These are phyloP conservation scores for Eutypella sp. DNA, from an alignment of 2,329 filamentous ascomycete species.

Conservation along the genomic window DNA sequence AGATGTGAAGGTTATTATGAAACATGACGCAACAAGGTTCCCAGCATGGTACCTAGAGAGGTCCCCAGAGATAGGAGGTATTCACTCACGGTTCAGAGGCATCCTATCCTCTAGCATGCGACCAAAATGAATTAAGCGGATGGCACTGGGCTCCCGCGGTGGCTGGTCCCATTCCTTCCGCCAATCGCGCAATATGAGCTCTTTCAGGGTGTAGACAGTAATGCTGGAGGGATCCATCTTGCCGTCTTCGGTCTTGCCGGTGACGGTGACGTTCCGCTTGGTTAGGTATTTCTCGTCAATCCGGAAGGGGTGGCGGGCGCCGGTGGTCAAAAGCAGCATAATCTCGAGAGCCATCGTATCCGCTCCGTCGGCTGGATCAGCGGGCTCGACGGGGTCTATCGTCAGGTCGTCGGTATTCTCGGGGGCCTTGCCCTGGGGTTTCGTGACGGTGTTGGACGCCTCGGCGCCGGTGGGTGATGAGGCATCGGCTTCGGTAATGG, in stretches of 20 bases:
- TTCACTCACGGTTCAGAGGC: conserved; percentile 67
- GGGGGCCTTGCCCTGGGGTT: conserved; percentile 26
- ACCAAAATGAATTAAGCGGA: conserved; percentile 87
- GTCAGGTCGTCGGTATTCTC: conserved; percentile 24
- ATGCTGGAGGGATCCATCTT: conserved; percentile 78
- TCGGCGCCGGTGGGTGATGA: no score
- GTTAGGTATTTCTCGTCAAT: conserved; percentile 82
- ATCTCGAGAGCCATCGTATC: conserved; percentile 52
- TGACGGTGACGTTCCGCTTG: conserved; percentile 73
- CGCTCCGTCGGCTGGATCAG: conserved; percentile 21
- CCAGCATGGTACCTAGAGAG: conserved; percentile 1
- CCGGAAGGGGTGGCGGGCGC: conserved; percentile 82
- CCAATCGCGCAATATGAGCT: conserved; percentile 92
- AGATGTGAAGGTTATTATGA: no score
- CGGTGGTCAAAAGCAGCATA: conserved; percentile 72
- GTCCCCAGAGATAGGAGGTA: background rate
- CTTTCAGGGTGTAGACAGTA: conserved; percentile 89
- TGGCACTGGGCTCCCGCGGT: conserved; percentile 81
- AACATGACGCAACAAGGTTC: no score
- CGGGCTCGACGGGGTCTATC: conserved; percentile 30
- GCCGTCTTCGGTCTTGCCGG: conserved; percentile 55
- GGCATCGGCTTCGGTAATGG: no score
- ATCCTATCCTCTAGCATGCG: conserved; percentile 87
- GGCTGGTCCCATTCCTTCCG: conserved; percentile 84
- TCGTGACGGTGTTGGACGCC: conserved; percentile 19